phyloP scores from a whole-genome alignment of 208 protist genomes.

The Leishmania tropica region DNA sequence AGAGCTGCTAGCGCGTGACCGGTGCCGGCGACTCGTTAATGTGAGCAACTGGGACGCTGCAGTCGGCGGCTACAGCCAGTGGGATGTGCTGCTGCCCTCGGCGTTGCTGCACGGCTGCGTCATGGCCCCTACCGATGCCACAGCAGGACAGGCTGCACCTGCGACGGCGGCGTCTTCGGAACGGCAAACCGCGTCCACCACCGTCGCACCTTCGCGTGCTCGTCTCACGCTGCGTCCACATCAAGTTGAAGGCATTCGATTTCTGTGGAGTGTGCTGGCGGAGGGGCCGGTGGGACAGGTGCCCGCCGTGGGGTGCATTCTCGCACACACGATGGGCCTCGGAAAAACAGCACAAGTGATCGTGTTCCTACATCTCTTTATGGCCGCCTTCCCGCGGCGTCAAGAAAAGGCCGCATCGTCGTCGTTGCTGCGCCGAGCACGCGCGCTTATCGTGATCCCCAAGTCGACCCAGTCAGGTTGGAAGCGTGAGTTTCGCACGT shows the following conservation, averaged over 20 bases:
- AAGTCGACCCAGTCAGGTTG: constrained; percentile 78
- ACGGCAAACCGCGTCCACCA: not conserved
- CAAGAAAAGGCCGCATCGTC: not conserved
- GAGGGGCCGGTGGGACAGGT: constrained; percentile 77
- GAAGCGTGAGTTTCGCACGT: constrained; percentile 65
- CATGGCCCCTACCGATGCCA: not conserved
- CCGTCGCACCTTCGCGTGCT: not conserved
- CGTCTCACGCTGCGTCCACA: constrained; percentile 53
- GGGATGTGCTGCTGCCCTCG: constrained; percentile 70
- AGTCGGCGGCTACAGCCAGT: constrained; percentile 15
- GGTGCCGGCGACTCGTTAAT: constrained; percentile 59
- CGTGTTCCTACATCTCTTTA: constrained; percentile 79
- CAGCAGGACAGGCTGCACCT: not conserved
- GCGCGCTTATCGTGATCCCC: constrained; percentile 69
- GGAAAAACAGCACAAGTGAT: constrained; percentile 89
- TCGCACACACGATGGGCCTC: constrained; percentile 91
- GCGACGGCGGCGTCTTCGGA: not conserved
- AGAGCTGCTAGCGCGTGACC: constrained; percentile 29
- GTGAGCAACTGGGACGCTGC: constrained; percentile 47
- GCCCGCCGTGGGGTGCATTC: constrained; percentile 78
- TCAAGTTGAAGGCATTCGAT: constrained; percentile 86
- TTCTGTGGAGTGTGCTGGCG: constrained; percentile 77
- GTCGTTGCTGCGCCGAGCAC: constrained; percentile 11
- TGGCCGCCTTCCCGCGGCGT: constrained; percentile 30
- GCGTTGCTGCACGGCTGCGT: constrained; percentile 38